phyloP scores from a whole-genome alignment of 345 rosid species.

The Salix viminalis region DNA sequence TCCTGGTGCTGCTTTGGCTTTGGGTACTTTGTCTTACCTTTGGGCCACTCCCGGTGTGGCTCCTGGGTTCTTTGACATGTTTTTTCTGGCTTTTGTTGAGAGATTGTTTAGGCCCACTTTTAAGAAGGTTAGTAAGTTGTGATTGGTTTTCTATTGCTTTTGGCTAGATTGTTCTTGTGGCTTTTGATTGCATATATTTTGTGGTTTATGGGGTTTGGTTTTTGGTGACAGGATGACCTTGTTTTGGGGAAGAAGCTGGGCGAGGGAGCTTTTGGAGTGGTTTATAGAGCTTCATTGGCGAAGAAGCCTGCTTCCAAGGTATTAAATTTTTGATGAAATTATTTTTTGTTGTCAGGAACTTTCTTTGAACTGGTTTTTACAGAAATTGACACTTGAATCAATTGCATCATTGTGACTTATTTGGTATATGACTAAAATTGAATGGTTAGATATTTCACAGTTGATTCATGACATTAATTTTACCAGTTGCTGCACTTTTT shows the following conservation, averaged over 20 bases:
- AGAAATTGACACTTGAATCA: neutral
- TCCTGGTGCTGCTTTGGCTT: constrained; percentile 79
- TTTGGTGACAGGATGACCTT: constrained; percentile 71
- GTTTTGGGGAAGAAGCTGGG: constrained; percentile 94
- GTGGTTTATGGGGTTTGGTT: constrained; percentile 6
- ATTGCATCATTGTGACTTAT: neutral
- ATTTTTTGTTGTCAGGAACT: neutral
- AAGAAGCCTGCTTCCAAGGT: constrained; percentile 73
- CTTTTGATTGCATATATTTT: neutral
- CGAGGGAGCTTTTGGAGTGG: constrained; percentile 94
- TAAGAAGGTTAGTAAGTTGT: constrained; percentile 48
- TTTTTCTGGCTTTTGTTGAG: constrained; percentile 89
- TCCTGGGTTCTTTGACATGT: constrained; percentile 97
- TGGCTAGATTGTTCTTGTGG: neutral
- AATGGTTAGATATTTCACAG: neutral
- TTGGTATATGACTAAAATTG: neutral
- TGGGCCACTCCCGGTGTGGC: constrained; percentile 99
- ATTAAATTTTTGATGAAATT: constrained; percentile 17
- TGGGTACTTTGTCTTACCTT: constrained; percentile 74
- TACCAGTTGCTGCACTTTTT: neutral
- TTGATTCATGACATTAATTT: neutral
- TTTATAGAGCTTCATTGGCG: constrained; percentile 60
- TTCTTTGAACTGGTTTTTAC: constrained; percentile 5
- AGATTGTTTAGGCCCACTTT: constrained; percentile 71
- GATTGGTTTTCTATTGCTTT: neutral